Evolutionary conservation across 2,329 filamentous ascomycete genomes (phyloP), one percentile per base, ranked within the genome.

Genomic region (Aulographum hederae): DNA sequence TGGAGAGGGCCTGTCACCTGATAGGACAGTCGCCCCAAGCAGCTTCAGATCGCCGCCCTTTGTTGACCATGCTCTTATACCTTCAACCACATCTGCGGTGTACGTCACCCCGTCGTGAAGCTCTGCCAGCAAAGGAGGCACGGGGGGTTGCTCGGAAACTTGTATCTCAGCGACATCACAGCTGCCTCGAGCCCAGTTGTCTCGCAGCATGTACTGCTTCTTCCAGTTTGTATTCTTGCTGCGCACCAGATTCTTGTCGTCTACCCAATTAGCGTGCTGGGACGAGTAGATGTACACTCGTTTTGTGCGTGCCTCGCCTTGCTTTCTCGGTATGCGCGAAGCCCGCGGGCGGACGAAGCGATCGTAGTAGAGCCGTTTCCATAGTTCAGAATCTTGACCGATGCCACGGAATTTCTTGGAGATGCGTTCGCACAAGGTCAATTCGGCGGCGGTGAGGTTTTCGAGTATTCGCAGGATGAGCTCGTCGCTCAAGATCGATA

Each of bases 151-250:
- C 35, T 63, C 57, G 32, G 63, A 57, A 16, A 82, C 65, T 28
- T 73, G 63, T 18, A 94, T 68, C 51, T 92, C 79, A 21, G 78
- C 73, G 10, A 93, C 71, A 23, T 70, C 76, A 44, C 82, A 92
- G 41, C 69, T 73, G 1, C 86, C 89, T 38, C 66, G 70, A 1
- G 78, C 69, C 89, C 89, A 95, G 54, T 95, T 95, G 48, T 93
- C 78, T 28, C 80, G 68, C 31, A 94, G 61, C 45, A 77, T 81
- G 53, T 91, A 95, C 44, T 89, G 78, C 38, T 69, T 67, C 58
- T 91, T 92, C 85, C 85, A 94, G 46, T 89, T 70, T 29, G 68
- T 73, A 14, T 55, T 45, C 4, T 47, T 51, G 10, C 60, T 61
- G 36, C 56, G 54, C 15, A 77, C 62, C 5, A 68, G 46, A 36